Percentiles rank a stretch among this genome's conserved stretches.
phyloP scores from a whole-genome alignment of 2,329 filamentous ascomycete genomes.

The Sordariomycetes sp. region DNA sequence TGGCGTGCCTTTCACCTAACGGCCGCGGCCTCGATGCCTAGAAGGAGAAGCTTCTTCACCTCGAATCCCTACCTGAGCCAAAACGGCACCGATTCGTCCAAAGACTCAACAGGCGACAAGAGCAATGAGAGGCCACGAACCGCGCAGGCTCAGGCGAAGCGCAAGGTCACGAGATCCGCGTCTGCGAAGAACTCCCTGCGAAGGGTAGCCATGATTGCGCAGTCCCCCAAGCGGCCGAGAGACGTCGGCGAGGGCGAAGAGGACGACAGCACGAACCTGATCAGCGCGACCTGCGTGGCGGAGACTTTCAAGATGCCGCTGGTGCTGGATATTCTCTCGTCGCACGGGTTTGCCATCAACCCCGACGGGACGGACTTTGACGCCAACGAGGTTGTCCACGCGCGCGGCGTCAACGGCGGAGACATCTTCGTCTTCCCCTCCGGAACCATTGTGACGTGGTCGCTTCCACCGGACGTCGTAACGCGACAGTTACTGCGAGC shows the following conservation, averaged over 20 bases:
- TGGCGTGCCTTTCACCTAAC: conserved; percentile 37
- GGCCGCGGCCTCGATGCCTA: conserved; percentile 31
- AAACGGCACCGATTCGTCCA: conserved; percentile 15
- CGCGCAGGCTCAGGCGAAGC: conserved; percentile 23
- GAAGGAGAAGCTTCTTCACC: conserved; percentile 56
- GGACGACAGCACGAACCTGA: conserved; percentile 29
- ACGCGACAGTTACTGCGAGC: conserved; percentile 67
- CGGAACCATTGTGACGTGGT: conserved; percentile 89
- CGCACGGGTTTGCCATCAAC: conserved; percentile 52
- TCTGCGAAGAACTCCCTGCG: conserved; percentile 66
- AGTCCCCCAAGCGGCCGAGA: conserved; percentile 45
- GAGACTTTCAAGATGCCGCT: conserved; percentile 55
- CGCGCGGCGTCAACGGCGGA: conserved; percentile 53
- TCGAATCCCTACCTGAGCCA: conserved; percentile 48
- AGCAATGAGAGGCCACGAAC: conserved; percentile 10
- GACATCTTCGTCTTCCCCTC: conserved; percentile 96
- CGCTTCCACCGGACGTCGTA: conserved; percentile 67
- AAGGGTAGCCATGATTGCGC: conserved; percentile 78
- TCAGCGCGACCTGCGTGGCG: conserved; percentile 53
- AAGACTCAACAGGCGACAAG: conserved; percentile 9
- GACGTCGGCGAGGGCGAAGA: conserved; percentile 18
- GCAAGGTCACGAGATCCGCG: conserved; percentile 34
- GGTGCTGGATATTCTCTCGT: conserved; percentile 47
- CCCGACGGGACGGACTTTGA: conserved; percentile 54
- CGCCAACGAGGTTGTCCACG: conserved; percentile 53